Conservation (phyloP, 1,139 yeast genomes). For the Sporopachydermia cereana region DNA sequence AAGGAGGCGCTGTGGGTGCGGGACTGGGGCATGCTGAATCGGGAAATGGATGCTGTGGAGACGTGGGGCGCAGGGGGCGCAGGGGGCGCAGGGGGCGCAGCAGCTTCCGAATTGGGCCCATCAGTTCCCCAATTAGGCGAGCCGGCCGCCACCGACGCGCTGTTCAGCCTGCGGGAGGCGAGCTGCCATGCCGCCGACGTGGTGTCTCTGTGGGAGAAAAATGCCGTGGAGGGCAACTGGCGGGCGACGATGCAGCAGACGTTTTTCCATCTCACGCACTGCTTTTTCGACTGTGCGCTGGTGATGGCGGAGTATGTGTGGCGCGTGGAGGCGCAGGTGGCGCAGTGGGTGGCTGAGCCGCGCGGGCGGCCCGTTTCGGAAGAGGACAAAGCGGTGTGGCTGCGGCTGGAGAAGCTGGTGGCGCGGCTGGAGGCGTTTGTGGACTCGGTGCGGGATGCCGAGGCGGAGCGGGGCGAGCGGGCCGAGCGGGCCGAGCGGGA, state of each 20-base stretch:
- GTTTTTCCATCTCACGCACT: conserved; percentile 25
- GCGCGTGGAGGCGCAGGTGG: conserved; percentile 17
- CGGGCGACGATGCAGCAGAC: conserved; percentile 23
- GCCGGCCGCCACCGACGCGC: conserved; percentile 10
- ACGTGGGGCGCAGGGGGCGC: background rate
- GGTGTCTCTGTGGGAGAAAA: conserved; percentile 28
- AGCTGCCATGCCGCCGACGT: conserved; percentile 29
- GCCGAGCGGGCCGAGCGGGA: background rate
- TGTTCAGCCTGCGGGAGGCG: conserved; percentile 23
- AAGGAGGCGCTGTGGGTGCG: conserved; percentile 26
- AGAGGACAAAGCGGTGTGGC: background rate
- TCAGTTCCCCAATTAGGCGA: no score
- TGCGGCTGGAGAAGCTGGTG: background rate
- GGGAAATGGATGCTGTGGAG: background rate
- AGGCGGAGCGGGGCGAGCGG: background rate
- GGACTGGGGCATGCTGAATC: conserved; percentile 17
- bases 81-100: background rate
- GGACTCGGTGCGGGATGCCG: background rate
- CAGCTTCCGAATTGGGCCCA: no score
- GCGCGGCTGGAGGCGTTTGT: background rate
- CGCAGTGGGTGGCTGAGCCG: background rate
- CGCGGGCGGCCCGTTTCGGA: background rate
- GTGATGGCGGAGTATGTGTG: conserved; percentile 24
- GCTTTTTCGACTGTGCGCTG: conserved; percentile 26
- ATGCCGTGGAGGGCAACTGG: conserved; percentile 22